Conservation (phyloP, 805 yeast species). For the Suhomyces kilbournensis region DNA sequence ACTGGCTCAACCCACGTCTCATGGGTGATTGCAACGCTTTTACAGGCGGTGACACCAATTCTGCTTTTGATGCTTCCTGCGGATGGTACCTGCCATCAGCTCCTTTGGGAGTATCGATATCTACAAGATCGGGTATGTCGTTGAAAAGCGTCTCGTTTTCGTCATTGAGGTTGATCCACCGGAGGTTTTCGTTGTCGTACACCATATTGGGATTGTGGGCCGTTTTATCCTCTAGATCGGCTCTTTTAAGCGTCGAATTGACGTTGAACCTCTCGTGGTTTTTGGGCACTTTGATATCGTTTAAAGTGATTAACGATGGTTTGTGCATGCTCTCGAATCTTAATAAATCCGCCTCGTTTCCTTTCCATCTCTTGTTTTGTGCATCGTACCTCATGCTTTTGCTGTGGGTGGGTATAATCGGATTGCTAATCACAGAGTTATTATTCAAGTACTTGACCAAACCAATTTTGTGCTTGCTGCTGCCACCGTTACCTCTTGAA, state of each 20-base stretch:
- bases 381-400: slow-evolving; percentile 55
- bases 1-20: slow-evolving; percentile 32
- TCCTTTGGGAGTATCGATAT: slow-evolving; percentile 8
- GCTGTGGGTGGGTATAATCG: slow-evolving; percentile 14
- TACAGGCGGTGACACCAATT: neutral
- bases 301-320: slow-evolving; percentile 37
- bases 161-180: slow-evolving; percentile 53
- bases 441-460: slow-evolving; percentile 29
- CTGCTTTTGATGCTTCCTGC: neutral
- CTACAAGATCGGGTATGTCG: slow-evolving; percentile 46
- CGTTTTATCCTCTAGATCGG: neutral
- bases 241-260: neutral
- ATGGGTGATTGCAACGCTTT: slow-evolving; percentile 6
- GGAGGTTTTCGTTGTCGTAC: slow-evolving; percentile 53
- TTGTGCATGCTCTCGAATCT: slow-evolving; percentile 45
- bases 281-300: slow-evolving; percentile 16
- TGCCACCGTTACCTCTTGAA: neutral
- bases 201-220: slow-evolving; percentile 46
- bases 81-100: slow-evolving; percentile 3
- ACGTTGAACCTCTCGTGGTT: neutral
- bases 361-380: slow-evolving; percentile 55
- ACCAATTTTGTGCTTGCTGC: slow-evolving; percentile 21
- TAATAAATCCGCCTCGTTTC: slow-evolving; percentile 56
- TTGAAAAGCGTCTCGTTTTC: slow-evolving; percentile 44
- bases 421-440: slow-evolving; percentile 9